phyloP scores from a whole-genome alignment of 192 early-diverging fungal species.

The Dispira simplex region DNA sequence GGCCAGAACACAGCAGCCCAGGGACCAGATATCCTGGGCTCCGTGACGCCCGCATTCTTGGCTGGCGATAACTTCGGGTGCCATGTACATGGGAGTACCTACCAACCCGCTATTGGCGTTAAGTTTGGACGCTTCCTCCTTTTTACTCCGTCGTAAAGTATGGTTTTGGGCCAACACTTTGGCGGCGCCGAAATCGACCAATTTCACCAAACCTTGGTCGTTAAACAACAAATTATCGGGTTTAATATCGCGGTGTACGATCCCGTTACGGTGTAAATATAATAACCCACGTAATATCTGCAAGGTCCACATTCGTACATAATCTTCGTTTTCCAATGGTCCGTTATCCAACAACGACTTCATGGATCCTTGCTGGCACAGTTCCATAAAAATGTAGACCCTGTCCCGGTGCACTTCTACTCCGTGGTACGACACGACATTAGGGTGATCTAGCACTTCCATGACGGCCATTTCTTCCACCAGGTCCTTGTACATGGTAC shows the following conservation, averaged over 20 bases:
- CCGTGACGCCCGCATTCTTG: slow-evolving; percentile 55
- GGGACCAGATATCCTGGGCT: slow-evolving; percentile 84
- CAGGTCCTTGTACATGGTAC: slow-evolving; percentile 34
- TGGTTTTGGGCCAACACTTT: slow-evolving; percentile 63
- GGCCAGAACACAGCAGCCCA: slow-evolving; percentile 82
- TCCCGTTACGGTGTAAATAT: slow-evolving; percentile 68
- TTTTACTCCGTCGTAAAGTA: slow-evolving; percentile 13
- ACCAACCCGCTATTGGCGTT: slow-evolving; percentile 21
- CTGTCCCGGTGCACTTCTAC: slow-evolving; percentile 86
- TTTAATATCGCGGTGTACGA: slow-evolving; percentile 85
- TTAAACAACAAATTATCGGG: slow-evolving; percentile 62
- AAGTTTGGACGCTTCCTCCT: slow-evolving; percentile 10
- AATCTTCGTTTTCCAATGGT: slow-evolving; percentile 56
- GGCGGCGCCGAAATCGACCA: slow-evolving; percentile 83
- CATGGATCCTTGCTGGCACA: slow-evolving; percentile 63
- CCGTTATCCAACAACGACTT: slow-evolving; percentile 63
- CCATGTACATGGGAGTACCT: slow-evolving; percentile 43
- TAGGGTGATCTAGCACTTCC: slow-evolving; percentile 75
- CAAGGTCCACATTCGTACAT: slow-evolving; percentile 51
- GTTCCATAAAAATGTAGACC: slow-evolving; percentile 86
- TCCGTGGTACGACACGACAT: slow-evolving; percentile 81
- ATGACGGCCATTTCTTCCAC: slow-evolving; percentile 87
- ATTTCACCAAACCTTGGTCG: slow-evolving; percentile 59
- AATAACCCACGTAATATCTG: slow-evolving; percentile 71
- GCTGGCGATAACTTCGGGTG: slow-evolving; percentile 71